Evolutionary conservation across 2,329 filamentous ascomycete species (phyloP).

Genomic region (Colletotrichum musicola): DNA sequence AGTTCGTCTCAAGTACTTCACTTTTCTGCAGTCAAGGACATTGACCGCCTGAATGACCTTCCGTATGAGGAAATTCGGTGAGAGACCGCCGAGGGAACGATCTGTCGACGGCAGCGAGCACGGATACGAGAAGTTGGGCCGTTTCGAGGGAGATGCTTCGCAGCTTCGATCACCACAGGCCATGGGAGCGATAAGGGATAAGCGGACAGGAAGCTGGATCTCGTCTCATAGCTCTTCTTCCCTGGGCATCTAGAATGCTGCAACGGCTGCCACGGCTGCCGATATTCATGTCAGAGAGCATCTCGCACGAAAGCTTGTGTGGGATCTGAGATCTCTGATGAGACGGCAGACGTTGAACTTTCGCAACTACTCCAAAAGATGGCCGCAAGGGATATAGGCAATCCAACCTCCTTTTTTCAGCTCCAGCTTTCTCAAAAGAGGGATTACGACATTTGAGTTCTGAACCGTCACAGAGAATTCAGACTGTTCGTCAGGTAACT

Average conservation of each 20-base stretch:
- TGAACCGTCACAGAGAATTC: too few species aligned
- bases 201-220: background rate
- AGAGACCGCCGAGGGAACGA: background rate
- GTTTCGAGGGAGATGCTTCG: too few species aligned
- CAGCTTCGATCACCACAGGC: background rate
- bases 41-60: background rate
- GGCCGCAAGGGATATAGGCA: too few species aligned
- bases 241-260: background rate
- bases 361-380: too few species aligned
- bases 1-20: background rate
- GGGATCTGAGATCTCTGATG: too few species aligned
- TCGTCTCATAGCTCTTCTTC: background rate
- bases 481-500: too few species aligned
- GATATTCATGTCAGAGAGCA: too few species aligned
- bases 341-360: too few species aligned
- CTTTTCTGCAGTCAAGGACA: background rate
- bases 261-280: background rate
- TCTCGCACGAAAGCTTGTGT: background rate
- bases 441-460: too few species aligned
- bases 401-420: too few species aligned
- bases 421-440: too few species aligned
- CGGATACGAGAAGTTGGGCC: background rate
- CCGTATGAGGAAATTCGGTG: background rate
- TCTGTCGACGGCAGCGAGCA: background rate
- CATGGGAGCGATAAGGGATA: background rate